Percentiles rank a stretch among this genome's conserved stretches.
Evolutionary conservation across 805 yeast species (phyloP).

Genomic region (Saturnispora kantuleensis): DNA sequence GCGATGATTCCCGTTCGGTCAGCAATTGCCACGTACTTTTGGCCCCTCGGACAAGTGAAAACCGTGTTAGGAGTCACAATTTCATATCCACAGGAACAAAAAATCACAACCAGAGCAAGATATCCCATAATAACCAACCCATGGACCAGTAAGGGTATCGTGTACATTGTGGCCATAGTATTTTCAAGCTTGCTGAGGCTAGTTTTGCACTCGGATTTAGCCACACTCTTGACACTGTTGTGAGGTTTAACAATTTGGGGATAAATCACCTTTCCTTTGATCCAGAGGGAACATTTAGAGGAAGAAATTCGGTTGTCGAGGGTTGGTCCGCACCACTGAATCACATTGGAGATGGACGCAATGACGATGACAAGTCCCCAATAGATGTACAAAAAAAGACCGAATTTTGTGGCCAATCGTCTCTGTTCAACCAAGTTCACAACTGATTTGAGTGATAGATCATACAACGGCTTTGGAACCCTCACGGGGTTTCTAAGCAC

Average conservation of each 20-base stretch:
- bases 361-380: conserved; percentile 25
- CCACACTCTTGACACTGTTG: not conserved
- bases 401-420: conserved; percentile 22
- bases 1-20: conserved; percentile 41
- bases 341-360: conserved; percentile 21
- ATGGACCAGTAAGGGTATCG: conserved; percentile 28
- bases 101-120: conserved; percentile 18
- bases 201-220: not conserved
- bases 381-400: conserved; percentile 22
- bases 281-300: conserved; percentile 20
- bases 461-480: conserved; percentile 18
- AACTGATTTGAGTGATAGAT: conserved; percentile 23
- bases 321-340: conserved; percentile 29
- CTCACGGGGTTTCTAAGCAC: conserved; percentile 22
- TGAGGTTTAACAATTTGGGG: conserved; percentile 24
- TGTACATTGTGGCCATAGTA: conserved; percentile 12
- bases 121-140: conserved; percentile 23
- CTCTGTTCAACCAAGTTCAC: conserved; percentile 22
- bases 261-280: conserved; percentile 25
- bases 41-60: conserved; percentile 23
- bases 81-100: conserved; percentile 24
- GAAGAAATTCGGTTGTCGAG: conserved; percentile 18
- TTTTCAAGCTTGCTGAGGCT: conserved; percentile 3
- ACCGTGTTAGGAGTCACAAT: conserved; percentile 23
- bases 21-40: conserved; percentile 26